A percentile compares a stretch with the other conserved stretches of the same genome.
Evolutionary conservation across 768 basidiomycete genomes (phyloP).

Genomic region (Dacryopinax primogenitus): DNA sequence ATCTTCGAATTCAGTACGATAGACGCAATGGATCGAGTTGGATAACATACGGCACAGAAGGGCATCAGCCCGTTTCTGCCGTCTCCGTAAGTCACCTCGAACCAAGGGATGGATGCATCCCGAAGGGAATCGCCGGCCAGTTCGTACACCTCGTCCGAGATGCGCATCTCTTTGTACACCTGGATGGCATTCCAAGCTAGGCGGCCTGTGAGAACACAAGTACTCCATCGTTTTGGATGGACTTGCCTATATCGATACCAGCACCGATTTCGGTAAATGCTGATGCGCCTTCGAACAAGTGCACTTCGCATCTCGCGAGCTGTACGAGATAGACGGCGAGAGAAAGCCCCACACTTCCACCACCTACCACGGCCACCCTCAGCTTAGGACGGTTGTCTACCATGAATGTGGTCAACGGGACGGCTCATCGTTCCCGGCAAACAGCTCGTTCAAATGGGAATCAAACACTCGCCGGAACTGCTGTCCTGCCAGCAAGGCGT

Average conservation of each 20-base stretch:
- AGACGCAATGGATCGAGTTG: background rate
- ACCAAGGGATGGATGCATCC: background rate
- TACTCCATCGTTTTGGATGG: background rate
- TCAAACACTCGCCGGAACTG: too few relatives aligned
- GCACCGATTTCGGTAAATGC: constrained; percentile 3
- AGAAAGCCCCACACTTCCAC: constrained; percentile 42
- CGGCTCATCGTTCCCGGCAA: too few relatives aligned
- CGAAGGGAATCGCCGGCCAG: background rate
- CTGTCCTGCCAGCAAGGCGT: too few relatives aligned
- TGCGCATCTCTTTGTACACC: background rate
- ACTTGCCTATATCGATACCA: background rate
- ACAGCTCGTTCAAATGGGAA: too few relatives aligned
- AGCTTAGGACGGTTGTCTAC: too few relatives aligned
- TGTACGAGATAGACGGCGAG: constrained; percentile 36
- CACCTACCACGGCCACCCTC: constrained; percentile 37
- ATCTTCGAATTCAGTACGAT: background rate
- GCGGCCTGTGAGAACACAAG: background rate
- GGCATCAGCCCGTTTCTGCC: background rate
- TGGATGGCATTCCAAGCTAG: background rate
- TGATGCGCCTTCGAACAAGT: constrained; percentile 34
- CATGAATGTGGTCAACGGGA: too few relatives aligned
- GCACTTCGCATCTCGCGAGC: constrained; percentile 32
- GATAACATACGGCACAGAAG: background rate
- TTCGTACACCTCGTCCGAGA: background rate
- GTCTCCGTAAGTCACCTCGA: background rate